Evolutionary conservation across 805 yeast genomes (phyloP), one percentile per base, ranked within the genome.

Genomic region (Zygoascus tannicola): DNA sequence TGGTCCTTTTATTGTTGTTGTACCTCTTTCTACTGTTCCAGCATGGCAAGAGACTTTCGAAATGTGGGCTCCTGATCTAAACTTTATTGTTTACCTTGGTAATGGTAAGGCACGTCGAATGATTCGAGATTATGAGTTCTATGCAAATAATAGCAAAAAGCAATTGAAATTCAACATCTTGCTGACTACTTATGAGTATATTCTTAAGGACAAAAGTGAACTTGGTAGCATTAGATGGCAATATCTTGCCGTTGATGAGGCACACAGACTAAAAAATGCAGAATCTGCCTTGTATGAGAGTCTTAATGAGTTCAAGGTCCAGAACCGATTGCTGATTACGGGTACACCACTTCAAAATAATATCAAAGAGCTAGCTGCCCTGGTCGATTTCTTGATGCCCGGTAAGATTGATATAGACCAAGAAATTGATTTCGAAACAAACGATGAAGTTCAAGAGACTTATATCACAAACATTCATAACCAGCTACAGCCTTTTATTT

Each of bases 21-120:
- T 92, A 5, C 99, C 99, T 0, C 68, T 92, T 45, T 84, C 95
- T 2, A 92, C 99, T 0, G 79, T 92, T 44, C 96, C 97, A 2
- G 95, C 98, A 0, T 92, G 99, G 99, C 97, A 92, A 66, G 98
- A 92, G 60, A 92, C 98, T 2, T 85, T 92, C 63, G 97, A 92
- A 55, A 77, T 80, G 57, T 92, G 99, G 99, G 76, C 98, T 0
- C 97, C 98, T 2, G 97, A 88, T 59, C 70, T 92, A 48, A 92
- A 94, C 60, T 86, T 90, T 64, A 78, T 92, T 49, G 86, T 85
- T 57, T 92, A 90, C 59, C 73, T 88, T 70, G 99, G 99, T 41
- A 92, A 92, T 60, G 79, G 92, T 32, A 76, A 78, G 57, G 80
- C 97, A 2, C 78, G 98, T 58, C 75, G 76, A 52, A 78, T 77